Percentiles rank a stretch among this genome's conserved stretches.
Conservation (phyloP, 768 basidiomycete genomes). For the Psilocybe azurescens region DNA sequence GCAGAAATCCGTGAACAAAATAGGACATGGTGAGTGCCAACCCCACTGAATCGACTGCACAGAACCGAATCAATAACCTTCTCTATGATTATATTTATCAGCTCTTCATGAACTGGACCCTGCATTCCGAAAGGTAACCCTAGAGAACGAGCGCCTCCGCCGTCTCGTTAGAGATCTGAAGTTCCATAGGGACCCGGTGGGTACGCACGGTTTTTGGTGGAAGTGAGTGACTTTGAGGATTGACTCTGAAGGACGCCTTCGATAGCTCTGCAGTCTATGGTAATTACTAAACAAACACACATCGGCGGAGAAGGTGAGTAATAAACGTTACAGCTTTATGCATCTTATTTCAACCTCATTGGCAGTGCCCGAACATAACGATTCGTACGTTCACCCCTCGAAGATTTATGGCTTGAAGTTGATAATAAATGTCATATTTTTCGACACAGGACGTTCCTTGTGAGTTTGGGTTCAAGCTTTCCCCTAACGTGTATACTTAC, state of each 20-base stretch:
- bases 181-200: constrained; percentile 86
- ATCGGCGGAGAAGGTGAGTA: constrained; percentile 89
- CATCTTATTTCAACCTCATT: background rate
- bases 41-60: background rate
- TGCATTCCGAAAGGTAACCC: constrained; percentile 75
- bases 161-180: constrained; percentile 76
- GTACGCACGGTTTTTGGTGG: constrained; percentile 41
- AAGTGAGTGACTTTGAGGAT: background rate
- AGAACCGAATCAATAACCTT: background rate
- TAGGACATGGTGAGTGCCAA: constrained; percentile 73
- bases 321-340: background rate
- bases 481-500: background rate
- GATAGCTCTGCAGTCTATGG: constrained; percentile 88
- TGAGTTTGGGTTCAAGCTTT: constrained; percentile 46
- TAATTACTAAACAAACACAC: constrained; percentile 92
- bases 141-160: constrained; percentile 77
- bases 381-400: constrained; percentile 68
- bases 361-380: constrained; percentile 89
- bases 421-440: constrained; percentile 2
- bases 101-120: constrained; percentile 89
- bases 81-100: constrained; percentile 29
- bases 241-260: background rate
- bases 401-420: background rate
- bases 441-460: constrained; percentile 69
- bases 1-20: constrained; percentile 90